phyloP scores from a whole-genome alignment of 192 early-diverging fungal species.

The Gaertneriomyces sp. region DNA sequence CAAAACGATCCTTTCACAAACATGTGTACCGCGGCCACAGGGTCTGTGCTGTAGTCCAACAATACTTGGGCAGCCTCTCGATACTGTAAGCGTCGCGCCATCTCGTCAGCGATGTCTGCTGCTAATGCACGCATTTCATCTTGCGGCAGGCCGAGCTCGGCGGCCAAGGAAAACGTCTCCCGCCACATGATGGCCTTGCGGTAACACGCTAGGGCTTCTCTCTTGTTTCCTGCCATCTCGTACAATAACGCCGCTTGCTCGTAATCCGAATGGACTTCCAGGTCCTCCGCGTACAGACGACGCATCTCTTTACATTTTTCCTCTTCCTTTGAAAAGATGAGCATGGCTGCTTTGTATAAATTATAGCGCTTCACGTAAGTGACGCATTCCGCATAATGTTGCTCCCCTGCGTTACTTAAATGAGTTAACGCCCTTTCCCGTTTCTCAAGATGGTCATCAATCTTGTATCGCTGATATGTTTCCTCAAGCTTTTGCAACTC shows the following conservation, averaged over 20 bases:
- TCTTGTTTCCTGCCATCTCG: constrained; percentile 55
- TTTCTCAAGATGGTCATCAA: constrained; percentile 81
- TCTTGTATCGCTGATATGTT: constrained; percentile 78
- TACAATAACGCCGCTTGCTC: constrained; percentile 64
- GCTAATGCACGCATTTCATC: constrained; percentile 51
- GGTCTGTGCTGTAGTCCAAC: constrained; percentile 68
- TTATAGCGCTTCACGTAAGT: constrained; percentile 62
- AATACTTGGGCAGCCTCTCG: constrained; percentile 65
- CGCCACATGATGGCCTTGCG: constrained; percentile 58
- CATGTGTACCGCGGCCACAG: constrained; percentile 64
- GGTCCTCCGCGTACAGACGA: constrained; percentile 61
- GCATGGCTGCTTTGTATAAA: constrained; percentile 61
- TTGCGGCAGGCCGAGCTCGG: constrained; percentile 46
- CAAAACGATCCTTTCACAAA: constrained; percentile 71
- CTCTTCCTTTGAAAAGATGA: constrained; percentile 41
- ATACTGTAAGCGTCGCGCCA: constrained; percentile 60
- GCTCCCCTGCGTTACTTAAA: constrained; percentile 37
- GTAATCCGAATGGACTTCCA: constrained; percentile 53
- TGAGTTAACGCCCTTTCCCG: constrained; percentile 66
- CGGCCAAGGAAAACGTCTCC: constrained; percentile 63
- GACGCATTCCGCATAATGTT: constrained; percentile 45
- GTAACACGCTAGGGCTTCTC: constrained; percentile 60
- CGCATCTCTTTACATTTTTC: constrained; percentile 40
- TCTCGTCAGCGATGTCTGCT: constrained; percentile 45
- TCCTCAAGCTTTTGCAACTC: constrained; percentile 72